phyloP scores from a whole-genome alignment of 2,329 filamentous ascomycete species.

The Penicillium sp. region DNA sequence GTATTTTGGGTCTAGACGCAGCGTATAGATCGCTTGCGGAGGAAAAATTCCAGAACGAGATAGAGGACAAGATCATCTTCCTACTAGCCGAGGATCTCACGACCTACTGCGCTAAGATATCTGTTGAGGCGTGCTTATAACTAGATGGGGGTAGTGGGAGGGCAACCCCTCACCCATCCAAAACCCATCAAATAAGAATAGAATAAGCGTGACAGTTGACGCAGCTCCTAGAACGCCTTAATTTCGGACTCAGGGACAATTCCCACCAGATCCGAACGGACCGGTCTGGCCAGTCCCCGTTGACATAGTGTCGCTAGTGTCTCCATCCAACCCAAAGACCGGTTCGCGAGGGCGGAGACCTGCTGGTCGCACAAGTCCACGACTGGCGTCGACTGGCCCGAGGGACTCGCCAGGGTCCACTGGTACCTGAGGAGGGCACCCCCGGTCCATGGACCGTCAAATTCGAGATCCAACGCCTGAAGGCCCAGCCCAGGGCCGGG shows the following conservation, averaged over 20 bases:
- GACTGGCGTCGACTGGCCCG: not conserved
- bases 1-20: constrained; percentile 3
- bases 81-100: constrained; percentile 4
- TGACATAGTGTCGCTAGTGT: not conserved
- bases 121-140: constrained; percentile 2
- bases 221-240: constrained; percentile 2
- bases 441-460: constrained; percentile 14
- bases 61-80: constrained; percentile 3
- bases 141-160: not conserved
- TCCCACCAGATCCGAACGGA: not conserved
- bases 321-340: not conserved
- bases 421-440: constrained; percentile 15
- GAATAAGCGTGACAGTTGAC: not conserved
- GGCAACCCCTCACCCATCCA: not conserved
- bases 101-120: constrained; percentile 1
- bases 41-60: constrained; percentile 6
- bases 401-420: constrained; percentile 9
- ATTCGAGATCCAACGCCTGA: constrained; percentile 6
- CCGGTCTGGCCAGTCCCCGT: constrained; percentile 1
- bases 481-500: constrained; percentile 1
- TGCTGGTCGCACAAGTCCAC: not conserved
- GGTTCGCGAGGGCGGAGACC: too few relatives aligned
- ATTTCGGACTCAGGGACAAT: constrained; percentile 2
- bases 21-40: constrained; percentile 5
- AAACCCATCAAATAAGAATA: constrained; percentile 5